These are phyloP conservation scores for Calonectria hawksworthii DNA, from an alignment of 2,329 filamentous ascomycete species.

Conservation along the genomic window DNA sequence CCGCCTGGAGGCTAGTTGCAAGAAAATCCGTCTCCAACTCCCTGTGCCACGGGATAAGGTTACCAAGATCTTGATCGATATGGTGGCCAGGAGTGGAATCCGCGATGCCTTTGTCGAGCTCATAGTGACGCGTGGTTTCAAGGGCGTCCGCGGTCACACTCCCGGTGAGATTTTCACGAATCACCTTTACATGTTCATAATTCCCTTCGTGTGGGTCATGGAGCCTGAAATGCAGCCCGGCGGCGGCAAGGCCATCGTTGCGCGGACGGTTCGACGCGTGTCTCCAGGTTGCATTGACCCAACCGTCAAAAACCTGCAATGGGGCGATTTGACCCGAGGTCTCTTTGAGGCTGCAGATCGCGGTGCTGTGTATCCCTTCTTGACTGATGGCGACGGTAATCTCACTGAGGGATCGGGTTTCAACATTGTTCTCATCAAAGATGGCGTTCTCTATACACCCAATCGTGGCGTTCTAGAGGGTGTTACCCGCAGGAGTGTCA, in stretches of 20 bases:
- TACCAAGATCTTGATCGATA: conserved; percentile 56
- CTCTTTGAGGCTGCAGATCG: conserved; percentile 63
- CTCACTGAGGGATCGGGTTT: conserved; percentile 65
- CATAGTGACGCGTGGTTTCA: conserved; percentile 64
- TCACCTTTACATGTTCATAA: conserved; percentile 63
- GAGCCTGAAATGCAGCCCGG: conserved; percentile 56
- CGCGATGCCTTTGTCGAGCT: conserved; percentile 64
- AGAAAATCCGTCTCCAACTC: conserved; percentile 60
- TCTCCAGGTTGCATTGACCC: conserved; percentile 64
- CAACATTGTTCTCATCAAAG: conserved; percentile 63
- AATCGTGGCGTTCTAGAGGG: conserved; percentile 63
- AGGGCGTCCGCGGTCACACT: conserved; percentile 53
- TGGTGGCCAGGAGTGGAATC: conserved; percentile 62
- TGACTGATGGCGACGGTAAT: conserved; percentile 64
- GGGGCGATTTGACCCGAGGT: conserved; percentile 62
- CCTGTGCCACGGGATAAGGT: conserved; percentile 58
- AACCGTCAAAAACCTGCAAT: conserved; percentile 66
- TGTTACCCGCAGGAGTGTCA: conserved; percentile 63
- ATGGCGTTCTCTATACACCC: conserved; percentile 60
- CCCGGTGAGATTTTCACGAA: conserved; percentile 55
- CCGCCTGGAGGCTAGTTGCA: conserved; percentile 59
- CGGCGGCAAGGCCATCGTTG: conserved; percentile 59
- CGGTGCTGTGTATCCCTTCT: conserved; percentile 61
- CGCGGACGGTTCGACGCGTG: conserved; percentile 59
- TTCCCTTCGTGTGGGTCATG: conserved; percentile 66